Evolutionary conservation across 331 rosid genomes (phyloP), one percentile per base, ranked within the genome.

Genomic region (Malus hybrid): DNA sequence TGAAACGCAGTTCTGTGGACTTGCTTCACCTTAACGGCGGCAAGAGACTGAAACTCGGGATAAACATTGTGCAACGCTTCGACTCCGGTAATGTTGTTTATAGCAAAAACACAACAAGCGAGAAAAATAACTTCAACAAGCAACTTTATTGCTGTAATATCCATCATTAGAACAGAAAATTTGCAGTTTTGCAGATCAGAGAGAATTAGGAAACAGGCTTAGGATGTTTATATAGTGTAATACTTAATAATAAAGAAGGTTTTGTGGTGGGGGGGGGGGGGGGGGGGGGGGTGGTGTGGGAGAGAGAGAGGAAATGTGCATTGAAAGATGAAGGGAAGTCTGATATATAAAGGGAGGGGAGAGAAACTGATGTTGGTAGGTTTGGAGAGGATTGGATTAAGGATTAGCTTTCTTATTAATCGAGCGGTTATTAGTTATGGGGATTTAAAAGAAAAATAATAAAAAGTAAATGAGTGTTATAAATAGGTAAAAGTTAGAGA

Each of bases 1-100:
- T 91, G 97, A 73, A 75, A 93, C 2, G 74, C 83, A 48, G 97
- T 87, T 87, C 90, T 82, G 79, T 90, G 93, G 9, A 26, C 9
- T n/a, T 46, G 77, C 15, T 52, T 75, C 22, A 82, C 79, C 3
- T 65, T 29, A 3, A 71, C 15, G 0, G 81, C 79, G 5, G 72
- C 52, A 42, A 85, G 7, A 24, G 90, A 86, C 81, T 88, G 90
- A 52, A 87, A 87, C 75, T 84, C 83, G 0, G 89, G 86, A 22
- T 78, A 75, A 24, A 81, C 15, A 24, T 71, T 28, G 74, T 91
- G 99, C 20, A 82, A 82, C 10, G 92, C 93, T 53, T 91, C 29
- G 24, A 78, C 87, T 58, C 76, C 88, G 2, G 84, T 85, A 42
- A 42, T 42, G 79, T 81, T 70, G 63, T 67, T 74, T 48, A 76